Evolutionary conservation across 176 grass and related monocot genomes (phyloP).

Genomic region (Guadua angustifolia): DNA sequence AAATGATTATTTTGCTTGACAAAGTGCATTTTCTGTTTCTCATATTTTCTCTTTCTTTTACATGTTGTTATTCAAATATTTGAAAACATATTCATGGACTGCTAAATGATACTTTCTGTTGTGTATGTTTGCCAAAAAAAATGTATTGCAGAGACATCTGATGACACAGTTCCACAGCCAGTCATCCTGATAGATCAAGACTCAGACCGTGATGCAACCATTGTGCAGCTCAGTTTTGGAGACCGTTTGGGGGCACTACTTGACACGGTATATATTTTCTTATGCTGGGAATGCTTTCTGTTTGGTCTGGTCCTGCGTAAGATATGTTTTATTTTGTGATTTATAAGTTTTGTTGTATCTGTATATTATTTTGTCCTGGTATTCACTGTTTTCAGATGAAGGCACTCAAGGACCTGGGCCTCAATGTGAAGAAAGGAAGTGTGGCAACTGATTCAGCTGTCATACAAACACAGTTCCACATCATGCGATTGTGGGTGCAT

Average conservation of each 20-base stretch:
- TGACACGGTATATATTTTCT: constrained; percentile 70
- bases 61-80: not conserved
- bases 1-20: not conserved
- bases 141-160: constrained; percentile 49
- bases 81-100: not conserved
- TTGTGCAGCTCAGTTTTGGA: constrained; percentile 93
- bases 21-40: not conserved
- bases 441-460: too few relatives aligned
- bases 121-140: constrained; percentile 21
- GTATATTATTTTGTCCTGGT: constrained; percentile 44
- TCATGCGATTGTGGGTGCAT: constrained; percentile 78
- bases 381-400: constrained; percentile 80
- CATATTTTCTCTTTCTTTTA: not conserved
- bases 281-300: not conserved
- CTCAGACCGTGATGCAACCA: constrained; percentile 83
- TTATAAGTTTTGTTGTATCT: constrained; percentile 24
- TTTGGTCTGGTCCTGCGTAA: too few relatives aligned
- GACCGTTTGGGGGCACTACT: constrained; percentile 86
- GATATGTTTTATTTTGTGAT: constrained; percentile 4
- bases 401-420: constrained; percentile 87
- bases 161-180: constrained; percentile 74
- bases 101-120: constrained; percentile 8
- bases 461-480: constrained; percentile 85
- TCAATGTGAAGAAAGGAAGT: constrained; percentile 90
- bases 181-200: constrained; percentile 92